Evolutionary conservation across 192 early-diverging fungal species (phyloP).

Genomic region (Entomortierella chlamydospora): DNA sequence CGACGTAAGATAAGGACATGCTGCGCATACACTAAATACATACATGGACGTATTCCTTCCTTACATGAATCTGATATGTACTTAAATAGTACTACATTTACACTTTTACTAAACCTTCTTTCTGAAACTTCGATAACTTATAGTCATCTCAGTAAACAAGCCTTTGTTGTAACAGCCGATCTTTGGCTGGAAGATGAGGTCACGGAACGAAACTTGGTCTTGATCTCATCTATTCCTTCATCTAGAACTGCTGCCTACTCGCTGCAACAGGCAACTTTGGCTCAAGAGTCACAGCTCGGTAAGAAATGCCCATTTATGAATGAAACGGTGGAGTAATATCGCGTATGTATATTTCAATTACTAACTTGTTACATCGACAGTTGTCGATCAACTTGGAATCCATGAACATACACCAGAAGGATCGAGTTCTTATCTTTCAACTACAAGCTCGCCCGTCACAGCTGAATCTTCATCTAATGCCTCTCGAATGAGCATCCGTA

Average conservation of each 20-base stretch:
- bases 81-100: neutral
- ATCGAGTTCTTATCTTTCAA: neutral
- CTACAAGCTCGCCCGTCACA: neutral
- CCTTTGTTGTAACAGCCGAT: slow-evolving; percentile 56
- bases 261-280: slow-evolving; percentile 5
- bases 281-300: slow-evolving; percentile 25
- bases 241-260: slow-evolving; percentile 34
- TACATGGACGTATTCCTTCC: no score
- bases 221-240: slow-evolving; percentile 43
- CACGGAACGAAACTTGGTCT: slow-evolving; percentile 55
- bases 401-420: slow-evolving; percentile 12
- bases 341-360: neutral
- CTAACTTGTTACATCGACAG: neutral
- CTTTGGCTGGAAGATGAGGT: slow-evolving; percentile 42
- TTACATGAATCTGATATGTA: no score
- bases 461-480: slow-evolving; percentile 13
- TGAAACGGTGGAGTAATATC: neutral
- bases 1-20: no score
- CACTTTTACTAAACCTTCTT: slow-evolving; percentile 3
- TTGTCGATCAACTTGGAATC: slow-evolving; percentile 35
- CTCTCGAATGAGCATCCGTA: slow-evolving; percentile 23
- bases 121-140: neutral
- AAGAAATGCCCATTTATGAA: neutral
- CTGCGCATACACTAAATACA: no score
- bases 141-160: slow-evolving; percentile 39